These are phyloP conservation scores for Ballota nigra DNA, from an alignment of 257 asterid genomes.

Conservation along the genomic window DNA sequence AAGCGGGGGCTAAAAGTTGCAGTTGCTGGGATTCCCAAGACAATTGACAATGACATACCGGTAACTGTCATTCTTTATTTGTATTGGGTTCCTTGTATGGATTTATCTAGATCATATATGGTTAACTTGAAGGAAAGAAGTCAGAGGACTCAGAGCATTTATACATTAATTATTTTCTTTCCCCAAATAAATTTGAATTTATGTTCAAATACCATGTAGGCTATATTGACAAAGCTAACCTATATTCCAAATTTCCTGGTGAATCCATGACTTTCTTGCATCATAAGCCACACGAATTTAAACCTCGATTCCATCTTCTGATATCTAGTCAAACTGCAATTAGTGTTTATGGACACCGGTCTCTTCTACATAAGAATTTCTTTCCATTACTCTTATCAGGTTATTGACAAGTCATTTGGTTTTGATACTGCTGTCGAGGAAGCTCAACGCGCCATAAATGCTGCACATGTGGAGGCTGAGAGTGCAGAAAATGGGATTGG, in stretches of 20 bases:
- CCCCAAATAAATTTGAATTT: not conserved
- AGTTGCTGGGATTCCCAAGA: slow-evolving; percentile 93
- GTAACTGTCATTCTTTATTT: slow-evolving; percentile 43
- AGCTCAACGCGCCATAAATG: slow-evolving; percentile 81
- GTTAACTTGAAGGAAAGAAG: slow-evolving; percentile 16
- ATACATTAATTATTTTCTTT: not conserved
- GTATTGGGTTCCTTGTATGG: not conserved
- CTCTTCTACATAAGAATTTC: slow-evolving; percentile 3
- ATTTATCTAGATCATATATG: slow-evolving; percentile 14
- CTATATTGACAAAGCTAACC: not conserved
- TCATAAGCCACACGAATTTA: not conserved
- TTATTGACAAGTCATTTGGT: slow-evolving; percentile 76
- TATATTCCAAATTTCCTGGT: slow-evolving; percentile 15
- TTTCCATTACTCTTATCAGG: slow-evolving; percentile 41
- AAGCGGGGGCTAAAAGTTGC: slow-evolving; percentile 75
- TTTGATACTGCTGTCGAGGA: slow-evolving; percentile 84
- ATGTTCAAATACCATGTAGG: slow-evolving; percentile 10
- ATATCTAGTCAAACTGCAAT: not conserved
- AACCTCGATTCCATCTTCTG: slow-evolving; percentile 14
- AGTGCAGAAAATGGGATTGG: slow-evolving; percentile 80
- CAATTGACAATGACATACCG: slow-evolving; percentile 93
- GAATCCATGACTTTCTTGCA: slow-evolving; percentile 13
- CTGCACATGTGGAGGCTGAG: slow-evolving; percentile 81
- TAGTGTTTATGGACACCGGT: not conserved
- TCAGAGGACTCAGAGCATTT: not conserved